A percentile compares a stretch with the other conserved stretches of the same genome.
These are phyloP conservation scores for Zygoascus bituminiphila DNA, from an alignment of 805 yeast species.

Conservation along the genomic window DNA sequence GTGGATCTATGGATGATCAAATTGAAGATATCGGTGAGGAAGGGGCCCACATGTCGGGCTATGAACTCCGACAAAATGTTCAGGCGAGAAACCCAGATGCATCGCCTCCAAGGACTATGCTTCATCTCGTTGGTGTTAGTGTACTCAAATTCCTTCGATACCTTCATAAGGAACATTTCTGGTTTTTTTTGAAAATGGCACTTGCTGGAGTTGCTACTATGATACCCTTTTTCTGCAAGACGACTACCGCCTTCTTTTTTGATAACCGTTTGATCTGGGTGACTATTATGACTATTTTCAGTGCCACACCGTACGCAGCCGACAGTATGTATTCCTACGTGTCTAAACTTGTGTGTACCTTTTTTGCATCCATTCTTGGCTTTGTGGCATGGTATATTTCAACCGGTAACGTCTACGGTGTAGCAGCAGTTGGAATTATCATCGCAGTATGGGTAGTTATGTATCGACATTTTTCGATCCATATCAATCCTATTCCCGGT, in stretches of 20 bases:
- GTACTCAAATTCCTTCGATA: slow-evolving; percentile 1
- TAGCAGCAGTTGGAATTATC: slow-evolving; percentile 24
- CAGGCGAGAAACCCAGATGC: slow-evolving; percentile 25
- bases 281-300: slow-evolving; percentile 23
- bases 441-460: slow-evolving; percentile 20
- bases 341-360: slow-evolving; percentile 21
- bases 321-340: slow-evolving; percentile 26
- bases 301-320: slow-evolving; percentile 24
- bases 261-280: slow-evolving; percentile 24
- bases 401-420: slow-evolving; percentile 27
- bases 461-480: slow-evolving; percentile 25
- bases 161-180: slow-evolving; percentile 8
- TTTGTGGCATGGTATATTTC: slow-evolving; percentile 30
- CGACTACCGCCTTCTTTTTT: slow-evolving; percentile 20
- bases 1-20: not conserved
- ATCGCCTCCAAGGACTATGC: slow-evolving; percentile 23
- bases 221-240: slow-evolving; percentile 21
- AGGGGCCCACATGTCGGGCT: not conserved
- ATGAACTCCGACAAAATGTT: not conserved
- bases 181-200: slow-evolving; percentile 22
- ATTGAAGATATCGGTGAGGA: not conserved
- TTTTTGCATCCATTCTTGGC: slow-evolving; percentile 26
- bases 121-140: slow-evolving; percentile 20
- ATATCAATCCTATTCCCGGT: slow-evolving; percentile 22
- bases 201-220: slow-evolving; percentile 17